Percentiles rank a stretch among this genome's conserved stretches.
Evolutionary conservation across 257 asterid genomes (phyloP).

Genomic region (Ocimum tenuiflorum): DNA sequence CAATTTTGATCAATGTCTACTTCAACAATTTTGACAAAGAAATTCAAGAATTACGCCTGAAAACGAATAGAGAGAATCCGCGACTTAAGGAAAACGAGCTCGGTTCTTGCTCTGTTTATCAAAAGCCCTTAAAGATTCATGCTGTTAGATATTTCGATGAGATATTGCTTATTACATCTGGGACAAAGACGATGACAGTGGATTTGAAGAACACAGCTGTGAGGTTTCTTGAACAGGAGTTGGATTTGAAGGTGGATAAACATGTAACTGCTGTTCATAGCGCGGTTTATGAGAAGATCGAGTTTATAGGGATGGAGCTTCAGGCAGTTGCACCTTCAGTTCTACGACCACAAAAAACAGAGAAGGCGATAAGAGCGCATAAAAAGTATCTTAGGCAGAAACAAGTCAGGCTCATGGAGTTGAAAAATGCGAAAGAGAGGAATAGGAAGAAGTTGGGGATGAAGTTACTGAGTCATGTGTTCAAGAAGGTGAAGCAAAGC

Average conservation of each 20-base stretch:
- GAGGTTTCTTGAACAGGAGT: conserved; percentile 36
- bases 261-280: conserved; percentile 63
- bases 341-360: conserved; percentile 56
- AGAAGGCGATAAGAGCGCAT: conserved; percentile 81
- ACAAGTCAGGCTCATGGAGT: conserved; percentile 62
- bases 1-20: conserved; percentile 66
- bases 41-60: conserved; percentile 55
- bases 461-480: conserved; percentile 56
- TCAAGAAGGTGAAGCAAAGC: conserved; percentile 54
- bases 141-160: conserved; percentile 83
- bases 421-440: conserved; percentile 73
- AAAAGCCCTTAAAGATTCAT: conserved; percentile 68
- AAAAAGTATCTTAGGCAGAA: conserved; percentile 81
- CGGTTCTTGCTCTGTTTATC: conserved; percentile 31
- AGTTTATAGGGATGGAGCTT: conserved; percentile 91
- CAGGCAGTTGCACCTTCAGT: conserved; percentile 83
- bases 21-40: conserved; percentile 56
- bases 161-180: conserved; percentile 66
- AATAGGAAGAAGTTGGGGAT: conserved; percentile 72
- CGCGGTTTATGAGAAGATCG: conserved; percentile 75
- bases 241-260: conserved; percentile 59
- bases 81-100: conserved; percentile 40
- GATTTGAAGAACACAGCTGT: conserved; percentile 55
- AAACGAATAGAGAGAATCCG: conserved; percentile 39
- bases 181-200: conserved; percentile 59